Conservation (phyloP, 2,329 filamentous ascomycete genomes). For the Colletotrichum sp. region DNA sequence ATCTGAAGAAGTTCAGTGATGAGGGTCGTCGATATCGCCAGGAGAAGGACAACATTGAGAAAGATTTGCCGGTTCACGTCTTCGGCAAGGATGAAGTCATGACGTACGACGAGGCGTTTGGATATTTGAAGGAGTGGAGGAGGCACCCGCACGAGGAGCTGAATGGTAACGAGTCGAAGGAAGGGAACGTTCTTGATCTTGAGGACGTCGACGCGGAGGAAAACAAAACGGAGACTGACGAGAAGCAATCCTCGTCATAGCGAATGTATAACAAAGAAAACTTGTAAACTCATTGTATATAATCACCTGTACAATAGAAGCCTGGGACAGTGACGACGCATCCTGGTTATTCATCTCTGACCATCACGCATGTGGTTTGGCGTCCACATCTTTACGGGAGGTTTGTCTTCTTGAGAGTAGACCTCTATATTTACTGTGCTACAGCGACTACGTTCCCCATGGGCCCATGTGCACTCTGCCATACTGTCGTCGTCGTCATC, state of each 20-base stretch:
- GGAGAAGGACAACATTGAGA: slow-evolving; percentile 56
- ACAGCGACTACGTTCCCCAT: too few species aligned
- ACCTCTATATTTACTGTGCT: too few species aligned
- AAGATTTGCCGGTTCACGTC: slow-evolving; percentile 49
- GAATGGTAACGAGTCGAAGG: neutral
- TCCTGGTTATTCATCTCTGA: neutral
- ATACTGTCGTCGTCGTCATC: too few species aligned
- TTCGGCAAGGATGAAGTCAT: slow-evolving; percentile 45
- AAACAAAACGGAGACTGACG: neutral
- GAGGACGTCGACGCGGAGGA: neutral
- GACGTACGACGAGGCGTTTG: slow-evolving; percentile 39
- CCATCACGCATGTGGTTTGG: neutral
- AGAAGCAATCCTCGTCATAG: neutral
- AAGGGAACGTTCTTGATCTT: neutral
- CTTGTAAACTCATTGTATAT: neutral
- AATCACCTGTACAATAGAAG: slow-evolving; percentile 6
- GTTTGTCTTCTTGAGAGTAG: neutral
- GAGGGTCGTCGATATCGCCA: slow-evolving; percentile 65
- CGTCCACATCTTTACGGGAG: neutral
- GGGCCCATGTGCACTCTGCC: too few species aligned
- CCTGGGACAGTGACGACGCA: neutral
- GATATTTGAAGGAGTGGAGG: slow-evolving; percentile 13
- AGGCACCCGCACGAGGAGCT: neutral
- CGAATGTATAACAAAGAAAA: neutral
- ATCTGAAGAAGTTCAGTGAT: slow-evolving; percentile 45